Conservation (phyloP, 2,329 filamentous ascomycete genomes). For the Raffaelea deltoideospora region DNA sequence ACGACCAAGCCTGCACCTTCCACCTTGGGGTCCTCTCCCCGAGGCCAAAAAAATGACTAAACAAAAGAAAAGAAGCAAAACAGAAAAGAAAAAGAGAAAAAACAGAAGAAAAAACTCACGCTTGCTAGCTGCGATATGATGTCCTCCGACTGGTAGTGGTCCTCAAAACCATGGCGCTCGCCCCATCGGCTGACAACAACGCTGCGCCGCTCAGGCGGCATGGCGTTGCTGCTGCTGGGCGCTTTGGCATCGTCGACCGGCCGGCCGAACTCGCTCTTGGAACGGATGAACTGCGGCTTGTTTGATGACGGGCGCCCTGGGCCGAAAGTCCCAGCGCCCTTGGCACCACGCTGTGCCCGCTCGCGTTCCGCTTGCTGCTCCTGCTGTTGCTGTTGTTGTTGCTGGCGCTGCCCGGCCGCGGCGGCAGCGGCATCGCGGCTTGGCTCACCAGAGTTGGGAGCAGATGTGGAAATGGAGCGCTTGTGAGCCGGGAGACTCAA, state of each 20-base stretch:
- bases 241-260: slow-evolving; percentile 17
- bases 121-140: slow-evolving; percentile 74
- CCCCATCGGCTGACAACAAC: slow-evolving; percentile 29
- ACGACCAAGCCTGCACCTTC: too few relatives aligned
- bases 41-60: too few relatives aligned
- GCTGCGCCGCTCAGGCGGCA: slow-evolving; percentile 8
- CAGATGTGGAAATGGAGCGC: too few relatives aligned
- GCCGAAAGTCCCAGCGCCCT: background rate
- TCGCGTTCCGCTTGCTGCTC: slow-evolving; percentile 16
- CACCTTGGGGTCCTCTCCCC: too few relatives aligned
- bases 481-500: too few relatives aligned
- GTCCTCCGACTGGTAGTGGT: slow-evolving; percentile 81
- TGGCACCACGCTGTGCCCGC: slow-evolving; percentile 8
- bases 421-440: background rate
- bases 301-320: slow-evolving; percentile 8
- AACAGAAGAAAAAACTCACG: slow-evolving; percentile 31
- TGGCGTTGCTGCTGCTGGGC: slow-evolving; percentile 16
- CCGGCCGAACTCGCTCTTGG: slow-evolving; percentile 39
- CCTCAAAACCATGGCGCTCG: slow-evolving; percentile 76
- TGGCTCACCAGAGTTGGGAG: background rate
- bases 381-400: background rate
- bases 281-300: slow-evolving; percentile 38
- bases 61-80: background rate
- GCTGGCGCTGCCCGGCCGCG: background rate
- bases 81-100: background rate